phyloP scores from a whole-genome alignment of 2,329 filamentous ascomycete species.

The Xylariaceae sp. region DNA sequence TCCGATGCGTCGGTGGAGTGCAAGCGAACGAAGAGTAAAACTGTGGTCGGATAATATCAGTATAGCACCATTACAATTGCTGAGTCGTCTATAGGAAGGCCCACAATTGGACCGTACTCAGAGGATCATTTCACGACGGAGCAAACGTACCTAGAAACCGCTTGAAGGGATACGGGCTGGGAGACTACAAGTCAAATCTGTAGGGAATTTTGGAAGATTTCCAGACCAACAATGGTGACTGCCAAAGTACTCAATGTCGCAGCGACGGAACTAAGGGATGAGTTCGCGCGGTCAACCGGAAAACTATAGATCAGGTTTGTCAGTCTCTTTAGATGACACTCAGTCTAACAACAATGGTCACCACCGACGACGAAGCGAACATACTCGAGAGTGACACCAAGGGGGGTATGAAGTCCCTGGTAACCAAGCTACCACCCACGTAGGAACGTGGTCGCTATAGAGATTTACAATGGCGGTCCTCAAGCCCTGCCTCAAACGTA shows the following conservation, averaged over 20 bases:
- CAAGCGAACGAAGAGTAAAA: neutral
- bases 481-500: neutral
- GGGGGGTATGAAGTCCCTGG: slow-evolving; percentile 1
- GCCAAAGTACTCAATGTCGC: neutral
- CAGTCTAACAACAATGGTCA: neutral
- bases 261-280: neutral
- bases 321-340: neutral
- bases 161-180: neutral
- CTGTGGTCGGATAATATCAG: neutral
- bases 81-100: neutral
- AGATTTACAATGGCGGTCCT: neutral
- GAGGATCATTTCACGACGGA: neutral
- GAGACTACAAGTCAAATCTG: neutral
- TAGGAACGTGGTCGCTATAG: slow-evolving; percentile 7
- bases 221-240: neutral
- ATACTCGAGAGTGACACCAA: slow-evolving; percentile 5
- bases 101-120: neutral
- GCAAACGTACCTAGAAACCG: neutral
- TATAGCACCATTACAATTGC: neutral
- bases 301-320: neutral
- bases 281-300: neutral
- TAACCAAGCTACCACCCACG: slow-evolving; percentile 4
- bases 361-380: neutral
- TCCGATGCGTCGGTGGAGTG: neutral
- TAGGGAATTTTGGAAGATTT: neutral